A percentile compares a stretch with the other conserved stretches of the same genome.
Conservation (phyloP, 73 alveolate genomes). For the Symbiodinium natans region DNA sequence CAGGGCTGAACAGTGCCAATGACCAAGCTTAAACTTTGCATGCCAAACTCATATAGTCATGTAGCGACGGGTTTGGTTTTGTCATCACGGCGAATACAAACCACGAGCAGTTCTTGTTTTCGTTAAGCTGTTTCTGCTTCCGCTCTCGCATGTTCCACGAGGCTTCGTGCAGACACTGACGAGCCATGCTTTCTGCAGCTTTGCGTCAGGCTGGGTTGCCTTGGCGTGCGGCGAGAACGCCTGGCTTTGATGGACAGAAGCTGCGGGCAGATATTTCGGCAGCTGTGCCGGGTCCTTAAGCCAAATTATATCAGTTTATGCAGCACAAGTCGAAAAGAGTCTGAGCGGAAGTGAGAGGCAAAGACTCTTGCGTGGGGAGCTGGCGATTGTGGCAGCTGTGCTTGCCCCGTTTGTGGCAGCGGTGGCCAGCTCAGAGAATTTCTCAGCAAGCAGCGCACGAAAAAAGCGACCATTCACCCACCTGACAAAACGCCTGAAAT, state of each 20-base stretch:
- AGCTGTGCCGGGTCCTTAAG: neutral
- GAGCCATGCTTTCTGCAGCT: too few species aligned
- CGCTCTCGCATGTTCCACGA: too few species aligned
- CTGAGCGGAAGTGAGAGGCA: slow-evolving; percentile 3
- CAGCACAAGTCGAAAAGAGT: neutral
- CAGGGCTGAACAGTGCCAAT: too few species aligned
- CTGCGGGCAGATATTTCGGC: neutral
- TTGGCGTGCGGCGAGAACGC: neutral
- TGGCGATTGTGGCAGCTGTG: slow-evolving; percentile 16
- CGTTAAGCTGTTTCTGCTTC: too few species aligned
- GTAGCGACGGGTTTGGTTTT: too few species aligned
- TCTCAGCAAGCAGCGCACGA: neutral
- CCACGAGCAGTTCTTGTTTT: too few species aligned
- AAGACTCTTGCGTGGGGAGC: slow-evolving; percentile 3
- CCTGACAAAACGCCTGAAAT: neutral
- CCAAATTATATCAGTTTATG: too few species aligned
- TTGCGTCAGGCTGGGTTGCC: neutral
- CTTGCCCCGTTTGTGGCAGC: neutral
- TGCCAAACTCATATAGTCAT: too few species aligned
- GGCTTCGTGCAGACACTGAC: too few species aligned
- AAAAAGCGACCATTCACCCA: neutral
- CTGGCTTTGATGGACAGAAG: slow-evolving; percentile 31
- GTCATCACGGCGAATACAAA: too few species aligned
- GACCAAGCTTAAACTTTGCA: too few species aligned
- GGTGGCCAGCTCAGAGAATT: neutral